A percentile compares a stretch with the other conserved stretches of the same genome.
Conservation (phyloP, 306 rosid species). For the Quercus aquifolioides region DNA sequence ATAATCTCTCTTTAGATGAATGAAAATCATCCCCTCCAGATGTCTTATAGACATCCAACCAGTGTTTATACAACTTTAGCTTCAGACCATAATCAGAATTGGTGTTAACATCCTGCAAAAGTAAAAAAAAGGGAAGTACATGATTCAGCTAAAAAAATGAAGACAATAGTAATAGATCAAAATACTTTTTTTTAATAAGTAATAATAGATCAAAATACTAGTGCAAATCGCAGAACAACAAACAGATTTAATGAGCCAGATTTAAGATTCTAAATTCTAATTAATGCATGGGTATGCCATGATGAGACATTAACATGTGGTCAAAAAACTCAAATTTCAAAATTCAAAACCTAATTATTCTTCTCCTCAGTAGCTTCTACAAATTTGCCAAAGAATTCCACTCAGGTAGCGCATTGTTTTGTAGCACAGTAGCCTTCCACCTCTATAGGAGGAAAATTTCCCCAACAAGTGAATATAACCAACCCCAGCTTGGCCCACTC, state of each 20-base stretch:
- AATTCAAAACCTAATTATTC: background rate
- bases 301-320: background rate
- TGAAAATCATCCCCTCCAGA: conserved; percentile 64
- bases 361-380: background rate
- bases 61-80: conserved; percentile 61
- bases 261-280: background rate
- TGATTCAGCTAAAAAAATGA: background rate
- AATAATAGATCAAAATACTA: background rate
- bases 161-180: background rate
- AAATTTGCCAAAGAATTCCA: background rate
- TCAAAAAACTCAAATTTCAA: background rate
- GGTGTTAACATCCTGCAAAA: conserved; percentile 45
- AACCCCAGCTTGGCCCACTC: background rate
- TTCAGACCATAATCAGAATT: conserved; percentile 45
- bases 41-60: conserved; percentile 69
- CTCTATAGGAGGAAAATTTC: background rate
- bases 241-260: background rate
- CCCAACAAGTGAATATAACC: background rate
- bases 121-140: background rate
- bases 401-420: background rate
- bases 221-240: background rate
- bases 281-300: background rate
- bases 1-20: conserved; percentile 55
- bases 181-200: no score
- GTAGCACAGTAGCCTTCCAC: background rate